Evolutionary conservation across 208 protist genomes (phyloP), one percentile per base, ranked within the genome.

Genomic region (Wallacemonas sp.): DNA sequence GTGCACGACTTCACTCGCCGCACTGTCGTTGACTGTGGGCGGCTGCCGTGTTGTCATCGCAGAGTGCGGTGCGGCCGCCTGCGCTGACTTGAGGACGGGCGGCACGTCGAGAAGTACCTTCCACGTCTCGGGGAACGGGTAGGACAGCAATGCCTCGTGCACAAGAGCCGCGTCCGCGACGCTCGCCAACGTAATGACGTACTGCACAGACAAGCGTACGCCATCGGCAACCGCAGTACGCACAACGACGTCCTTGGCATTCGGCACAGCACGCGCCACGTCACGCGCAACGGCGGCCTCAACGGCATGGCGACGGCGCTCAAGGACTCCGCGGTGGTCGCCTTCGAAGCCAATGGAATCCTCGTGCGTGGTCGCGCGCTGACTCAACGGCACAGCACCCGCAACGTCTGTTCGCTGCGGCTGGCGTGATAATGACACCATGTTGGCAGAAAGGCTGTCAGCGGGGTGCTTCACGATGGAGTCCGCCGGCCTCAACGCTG

Each of bases 91-190:
- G 9, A 63, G n/a, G 3, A 63, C 29, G 10, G 41, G 29, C 58
- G 50, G 50, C 4, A 10, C 19, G 30, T 19, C 50, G 50, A 57
- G 50, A 12, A 57, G 30, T 3, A 34, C 4, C 9, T n/a, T 17
- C 50, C 58, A 63, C 15, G 41, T 63, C 58, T 46, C 41, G 5
- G 39, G 39, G n/a, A 63, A 63, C 26, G 58, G 41, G 39, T 46
- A 63, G 8, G 10, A 21, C 9, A 19, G 10, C 2, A 63, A 30
- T 10, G 41, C 41, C 10, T 48, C 19, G n/a, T 27, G 58, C 10
- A 52, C 29, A 21, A 52, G 27, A 21, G 2, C 29, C 5, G 32
- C 33, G 0, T 58, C 33, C 6, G 71, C 4, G n/a, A 64, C 41
- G 17, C 4, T 8, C 22, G 26, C 29, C 36, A 21, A 24, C 15